These are phyloP conservation scores for Diplodia corticola DNA, from an alignment of 2,329 filamentous ascomycete species.

Conservation along the genomic window DNA sequence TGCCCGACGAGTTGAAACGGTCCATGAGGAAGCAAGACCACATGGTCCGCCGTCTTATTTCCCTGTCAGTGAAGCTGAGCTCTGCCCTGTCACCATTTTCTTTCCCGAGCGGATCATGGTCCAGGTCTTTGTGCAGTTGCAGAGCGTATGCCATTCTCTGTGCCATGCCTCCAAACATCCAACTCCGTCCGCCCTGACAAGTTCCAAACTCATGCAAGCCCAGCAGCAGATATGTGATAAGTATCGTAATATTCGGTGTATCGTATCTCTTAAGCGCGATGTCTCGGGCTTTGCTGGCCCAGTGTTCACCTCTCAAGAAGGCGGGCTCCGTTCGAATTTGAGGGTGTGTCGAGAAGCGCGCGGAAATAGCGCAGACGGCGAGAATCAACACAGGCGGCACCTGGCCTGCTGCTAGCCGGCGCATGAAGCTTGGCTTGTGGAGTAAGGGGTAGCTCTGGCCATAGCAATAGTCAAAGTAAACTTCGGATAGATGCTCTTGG, in stretches of 20 bases:
- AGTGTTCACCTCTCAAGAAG: constrained; percentile 86
- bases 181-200: constrained; percentile 92
- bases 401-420: constrained; percentile 74
- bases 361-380: constrained; percentile 94
- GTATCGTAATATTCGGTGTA: constrained; percentile 91
- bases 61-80: constrained; percentile 86
- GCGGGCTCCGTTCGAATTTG: constrained; percentile 73
- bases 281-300: constrained; percentile 82
- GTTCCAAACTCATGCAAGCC: constrained; percentile 96
- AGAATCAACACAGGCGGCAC: constrained; percentile 87
- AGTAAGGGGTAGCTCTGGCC: constrained; percentile 92
- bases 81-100: constrained; percentile 58
- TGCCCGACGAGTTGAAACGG: constrained; percentile 93
- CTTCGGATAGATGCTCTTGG: constrained; percentile 88
- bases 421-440: constrained; percentile 97
- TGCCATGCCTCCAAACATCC: constrained; percentile 92
- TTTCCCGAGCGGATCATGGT: constrained; percentile 73
- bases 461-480: constrained; percentile 95
- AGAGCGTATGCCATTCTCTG: constrained; percentile 96
- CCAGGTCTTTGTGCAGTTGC: constrained; percentile 87
- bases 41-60: constrained; percentile 92
- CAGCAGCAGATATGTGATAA: constrained; percentile 85
- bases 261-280: constrained; percentile 89
- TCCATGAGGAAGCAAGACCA: constrained; percentile 99
- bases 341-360: constrained; percentile 88